A percentile compares a stretch with the other conserved stretches of the same genome.
These are phyloP conservation scores for Fusarium irregulare DNA, from an alignment of 2,329 filamentous ascomycete species.

Conservation along the genomic window DNA sequence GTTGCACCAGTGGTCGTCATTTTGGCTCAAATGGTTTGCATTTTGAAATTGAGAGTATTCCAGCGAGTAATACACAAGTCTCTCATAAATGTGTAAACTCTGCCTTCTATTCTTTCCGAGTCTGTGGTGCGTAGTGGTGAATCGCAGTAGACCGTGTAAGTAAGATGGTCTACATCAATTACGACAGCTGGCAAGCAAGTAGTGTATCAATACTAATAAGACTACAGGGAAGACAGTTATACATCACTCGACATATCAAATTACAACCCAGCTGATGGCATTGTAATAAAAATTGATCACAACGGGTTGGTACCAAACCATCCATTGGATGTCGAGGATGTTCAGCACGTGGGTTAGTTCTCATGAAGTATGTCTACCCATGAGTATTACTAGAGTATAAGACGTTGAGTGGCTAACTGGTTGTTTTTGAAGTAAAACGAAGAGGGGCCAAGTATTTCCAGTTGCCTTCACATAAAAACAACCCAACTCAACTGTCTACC, in stretches of 20 bases:
- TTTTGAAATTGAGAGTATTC: not conserved
- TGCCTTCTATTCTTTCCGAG: not conserved
- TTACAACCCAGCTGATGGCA: not conserved
- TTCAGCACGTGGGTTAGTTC: conserved; percentile 4
- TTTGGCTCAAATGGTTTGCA: not conserved
- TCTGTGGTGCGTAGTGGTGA: not conserved
- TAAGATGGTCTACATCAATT: not conserved
- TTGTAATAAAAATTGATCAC: not conserved
- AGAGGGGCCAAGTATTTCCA: not conserved
- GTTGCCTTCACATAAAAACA: not conserved
- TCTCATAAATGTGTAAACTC: fast-evolving
- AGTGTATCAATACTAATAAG: not conserved
- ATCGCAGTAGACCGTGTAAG: not conserved
- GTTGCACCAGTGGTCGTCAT: not conserved
- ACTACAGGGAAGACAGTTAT: not conserved
- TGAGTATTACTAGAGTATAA: no score
- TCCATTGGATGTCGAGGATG: not conserved
- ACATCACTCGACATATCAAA: not conserved
- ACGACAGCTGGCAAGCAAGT: not conserved
- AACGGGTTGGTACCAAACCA: not conserved
- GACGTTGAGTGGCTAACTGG: not conserved
- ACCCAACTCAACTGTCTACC: not conserved
- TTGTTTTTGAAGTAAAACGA: not conserved
- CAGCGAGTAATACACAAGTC: not conserved
- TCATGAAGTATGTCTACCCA: conserved; percentile 3